These are phyloP conservation scores for Flaveria trinervia DNA, from an alignment of 129 eudicot genomes.

Conservation along the genomic window DNA sequence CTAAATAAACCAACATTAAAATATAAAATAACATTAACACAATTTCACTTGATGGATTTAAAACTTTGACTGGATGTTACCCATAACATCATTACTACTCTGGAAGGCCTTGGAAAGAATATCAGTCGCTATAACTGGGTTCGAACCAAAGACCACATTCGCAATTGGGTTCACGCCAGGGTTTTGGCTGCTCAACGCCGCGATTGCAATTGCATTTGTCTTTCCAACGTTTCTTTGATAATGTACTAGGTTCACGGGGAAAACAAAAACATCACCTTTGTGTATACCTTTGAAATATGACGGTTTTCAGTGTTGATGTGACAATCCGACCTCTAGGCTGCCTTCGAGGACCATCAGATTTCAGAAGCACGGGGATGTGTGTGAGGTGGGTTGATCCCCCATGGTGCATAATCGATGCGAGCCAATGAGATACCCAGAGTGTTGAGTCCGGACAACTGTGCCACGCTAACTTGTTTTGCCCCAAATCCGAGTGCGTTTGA, in stretches of 20 bases:
- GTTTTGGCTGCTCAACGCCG: constrained; percentile 34
- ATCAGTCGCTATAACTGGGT: constrained; percentile 32
- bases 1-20: not conserved
- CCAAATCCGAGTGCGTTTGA: constrained; percentile 24
- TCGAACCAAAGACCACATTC: constrained; percentile 36
- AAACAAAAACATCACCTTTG: constrained; percentile 42
- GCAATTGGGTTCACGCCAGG: constrained; percentile 37
- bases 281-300: constrained; percentile 25
- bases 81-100: constrained; percentile 7
- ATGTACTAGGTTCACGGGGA: constrained; percentile 37
- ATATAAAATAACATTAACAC: not conserved
- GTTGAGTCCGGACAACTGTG: constrained; percentile 42
- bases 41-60: not conserved
- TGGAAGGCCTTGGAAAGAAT: constrained; percentile 41
- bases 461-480: constrained; percentile 30
- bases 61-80: constrained; percentile 24
- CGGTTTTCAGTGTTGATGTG: constrained; percentile 39
- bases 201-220: constrained; percentile 30
- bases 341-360: constrained; percentile 39
- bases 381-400: constrained; percentile 43
- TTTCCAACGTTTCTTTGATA: constrained; percentile 35
- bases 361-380: constrained; percentile 43
- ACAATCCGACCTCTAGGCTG: constrained; percentile 40
- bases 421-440: constrained; percentile 43
- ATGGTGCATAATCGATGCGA: constrained; percentile 38